A percentile compares a stretch with the other conserved stretches of the same genome.
These are phyloP conservation scores for Cryptococcus amylolentus DNA, from an alignment of 1,284 basidiomycete genomes.

Conservation along the genomic window DNA sequence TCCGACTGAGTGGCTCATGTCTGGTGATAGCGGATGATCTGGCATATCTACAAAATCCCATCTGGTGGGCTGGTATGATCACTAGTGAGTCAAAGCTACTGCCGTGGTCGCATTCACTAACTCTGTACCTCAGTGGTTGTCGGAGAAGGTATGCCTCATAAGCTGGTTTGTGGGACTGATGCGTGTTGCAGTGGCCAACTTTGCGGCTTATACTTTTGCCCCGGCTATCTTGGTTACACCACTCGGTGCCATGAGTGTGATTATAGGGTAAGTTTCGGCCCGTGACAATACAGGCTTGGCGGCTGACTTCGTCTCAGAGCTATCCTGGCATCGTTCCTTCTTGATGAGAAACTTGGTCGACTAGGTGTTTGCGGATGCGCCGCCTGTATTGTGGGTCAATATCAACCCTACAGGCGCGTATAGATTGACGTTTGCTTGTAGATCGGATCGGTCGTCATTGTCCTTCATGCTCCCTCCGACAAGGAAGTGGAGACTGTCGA, in stretches of 20 bases:
- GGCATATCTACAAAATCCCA: constrained; percentile 83
- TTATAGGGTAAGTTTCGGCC: constrained; percentile 68
- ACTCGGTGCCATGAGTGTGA: constrained; percentile 90
- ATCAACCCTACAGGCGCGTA: not conserved
- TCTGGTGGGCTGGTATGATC: constrained; percentile 97
- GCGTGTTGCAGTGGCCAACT: constrained; percentile 76
- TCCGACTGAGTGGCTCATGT: not conserved
- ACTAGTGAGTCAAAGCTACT: constrained; percentile 65
- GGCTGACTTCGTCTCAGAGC: constrained; percentile 57
- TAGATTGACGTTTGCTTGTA: constrained; percentile 1
- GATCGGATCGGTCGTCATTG: constrained; percentile 88
- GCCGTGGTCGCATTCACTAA: constrained; percentile 4
- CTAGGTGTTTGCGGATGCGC: constrained; percentile 90
- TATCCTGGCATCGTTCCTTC: constrained; percentile 84
- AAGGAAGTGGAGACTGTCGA: constrained; percentile 91
- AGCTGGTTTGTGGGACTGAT: not conserved
- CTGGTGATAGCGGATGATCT: constrained; percentile 65
- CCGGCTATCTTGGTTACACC: constrained; percentile 97
- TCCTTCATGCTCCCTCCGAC: constrained; percentile 94
- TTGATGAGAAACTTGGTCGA: constrained; percentile 91
- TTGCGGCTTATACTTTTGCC: constrained; percentile 97
- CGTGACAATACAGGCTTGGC: not conserved
- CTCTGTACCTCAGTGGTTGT: constrained; percentile 64
- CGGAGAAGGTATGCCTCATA: constrained; percentile 66
- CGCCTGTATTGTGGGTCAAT: constrained; percentile 63